phyloP scores from a whole-genome alignment of 2,329 filamentous ascomycete genomes.

The Fusarium sacchari region DNA sequence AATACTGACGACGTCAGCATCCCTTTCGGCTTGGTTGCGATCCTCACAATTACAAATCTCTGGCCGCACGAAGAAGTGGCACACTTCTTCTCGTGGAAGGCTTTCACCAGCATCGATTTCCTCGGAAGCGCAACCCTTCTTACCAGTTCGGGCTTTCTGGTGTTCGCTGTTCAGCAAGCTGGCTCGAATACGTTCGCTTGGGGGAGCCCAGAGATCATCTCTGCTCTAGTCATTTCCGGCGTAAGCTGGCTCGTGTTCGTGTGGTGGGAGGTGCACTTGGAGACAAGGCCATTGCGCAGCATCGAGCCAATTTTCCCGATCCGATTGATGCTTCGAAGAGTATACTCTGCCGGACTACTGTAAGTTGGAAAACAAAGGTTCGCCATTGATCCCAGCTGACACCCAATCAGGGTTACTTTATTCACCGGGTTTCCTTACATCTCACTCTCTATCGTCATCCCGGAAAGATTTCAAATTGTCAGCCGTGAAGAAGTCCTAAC shows the following conservation, averaged over 20 bases:
- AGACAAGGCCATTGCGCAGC: constrained; percentile 47
- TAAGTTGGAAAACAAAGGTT: constrained; percentile 45
- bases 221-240: constrained; percentile 58
- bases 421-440: constrained; percentile 68
- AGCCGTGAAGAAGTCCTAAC: constrained; percentile 62
- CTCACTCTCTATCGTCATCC: constrained; percentile 66
- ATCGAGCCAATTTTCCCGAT: constrained; percentile 68
- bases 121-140: constrained; percentile 62
- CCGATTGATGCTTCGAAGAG: constrained; percentile 57
- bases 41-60: constrained; percentile 58
- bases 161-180: constrained; percentile 67
- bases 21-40: constrained; percentile 58
- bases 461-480: constrained; percentile 69
- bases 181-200: constrained; percentile 63
- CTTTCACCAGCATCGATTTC: constrained; percentile 62
- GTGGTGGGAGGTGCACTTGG: constrained; percentile 61
- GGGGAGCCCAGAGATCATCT: constrained; percentile 62
- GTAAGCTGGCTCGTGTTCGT: constrained; percentile 61
- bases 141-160: constrained; percentile 61
- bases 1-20: constrained; percentile 51
- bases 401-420: constrained; percentile 60
- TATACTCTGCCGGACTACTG: constrained; percentile 63
- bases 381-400: constrained; percentile 14
- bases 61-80: constrained; percentile 55
- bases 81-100: constrained; percentile 52